A percentile compares a stretch with the other conserved stretches of the same genome.
Evolutionary conservation across 768 basidiomycete species (phyloP).

Genomic region (Lactarius deliciosus): DNA sequence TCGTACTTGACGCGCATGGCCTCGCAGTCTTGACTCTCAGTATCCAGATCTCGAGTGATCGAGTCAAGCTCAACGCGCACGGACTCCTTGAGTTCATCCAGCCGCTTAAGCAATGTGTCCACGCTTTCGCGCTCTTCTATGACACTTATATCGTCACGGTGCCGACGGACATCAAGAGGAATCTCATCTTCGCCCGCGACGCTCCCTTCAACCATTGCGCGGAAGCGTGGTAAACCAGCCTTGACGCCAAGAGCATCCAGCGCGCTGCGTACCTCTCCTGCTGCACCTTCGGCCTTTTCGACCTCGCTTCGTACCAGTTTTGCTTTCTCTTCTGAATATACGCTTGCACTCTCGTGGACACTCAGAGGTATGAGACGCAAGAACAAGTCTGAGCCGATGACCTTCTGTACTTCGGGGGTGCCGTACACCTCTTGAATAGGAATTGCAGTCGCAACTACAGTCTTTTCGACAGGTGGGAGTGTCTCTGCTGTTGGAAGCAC

Average conservation of each 20-base stretch:
- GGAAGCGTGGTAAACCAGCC: slow-evolving; percentile 64
- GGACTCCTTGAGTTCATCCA: slow-evolving; percentile 56
- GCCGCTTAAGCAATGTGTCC: slow-evolving; percentile 57
- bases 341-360: slow-evolving; percentile 92
- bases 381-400: slow-evolving; percentile 93
- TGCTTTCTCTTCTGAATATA: slow-evolving; percentile 99
- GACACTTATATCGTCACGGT: slow-evolving; percentile 69
- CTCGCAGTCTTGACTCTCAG: slow-evolving; percentile 87
- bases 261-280: slow-evolving; percentile 74
- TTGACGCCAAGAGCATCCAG: slow-evolving; percentile 83
- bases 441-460: slow-evolving; percentile 76
- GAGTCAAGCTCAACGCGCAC: slow-evolving; percentile 63
- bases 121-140: slow-evolving; percentile 70
- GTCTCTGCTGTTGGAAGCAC: slow-evolving; percentile 77
- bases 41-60: slow-evolving; percentile 67
- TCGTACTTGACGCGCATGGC: slow-evolving; percentile 83
- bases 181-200: slow-evolving; percentile 64
- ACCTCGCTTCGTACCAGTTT: slow-evolving; percentile 88
- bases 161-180: slow-evolving; percentile 66
- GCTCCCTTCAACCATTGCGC: slow-evolving; percentile 66
- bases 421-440: slow-evolving; percentile 94
- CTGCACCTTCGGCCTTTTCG: slow-evolving; percentile 81
- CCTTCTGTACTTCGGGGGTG: slow-evolving; percentile 87
- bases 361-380: slow-evolving; percentile 82
- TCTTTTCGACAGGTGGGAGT: slow-evolving; percentile 80